Evolutionary conservation across 1,139 yeast genomes (phyloP), one percentile per base, ranked within the genome.

Genomic region (Kodamaea suecica): DNA sequence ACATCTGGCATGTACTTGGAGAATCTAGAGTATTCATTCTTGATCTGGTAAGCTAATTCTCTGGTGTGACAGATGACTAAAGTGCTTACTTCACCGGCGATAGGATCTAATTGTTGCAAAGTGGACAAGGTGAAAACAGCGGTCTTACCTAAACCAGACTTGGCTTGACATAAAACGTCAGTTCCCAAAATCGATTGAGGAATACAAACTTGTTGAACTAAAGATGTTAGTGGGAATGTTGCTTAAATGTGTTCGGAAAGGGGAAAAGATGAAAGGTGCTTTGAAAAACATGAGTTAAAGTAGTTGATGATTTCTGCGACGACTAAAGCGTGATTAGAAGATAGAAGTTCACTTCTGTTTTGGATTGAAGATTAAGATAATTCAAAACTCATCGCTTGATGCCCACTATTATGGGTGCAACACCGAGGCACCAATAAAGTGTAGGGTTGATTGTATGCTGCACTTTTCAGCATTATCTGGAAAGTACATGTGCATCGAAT

Each of bases 1-100:
- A 92, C 97, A 51, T 90, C 97, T 47, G 98, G 98, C 88, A 92
- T 83, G 68, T 92, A 92, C 75, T 92, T 92, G 55, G 97, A 86
- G 73, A 92, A 92, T 72, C 98, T 85, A 48, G 95, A 84, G 59
- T 92, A 92, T 71, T 92, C 98, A 62, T 92, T 92, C 69, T 92
- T 86, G 63, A 92, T 92, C 73, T 92, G 98, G 70, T 88, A 92
- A 31, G 98, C 98, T 71, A 92, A 76, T 70, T 92, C 98, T 76
- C 98, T 86, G 44, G 98, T 94, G 69, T 92, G 97, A 71, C 98
- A 92, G 52, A 92, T 78, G 37, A 92, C 97, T 57, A 92, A 75
- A 40, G 95, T 92, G 38, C 95, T 79, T 45, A 92, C 85, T 66
- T 92, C 97, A 55, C 98, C 98, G 43, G 95, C 88, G 47, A 92